These are phyloP conservation scores for Candida koratica DNA, from an alignment of 805 yeast genomes.

Conservation along the genomic window DNA sequence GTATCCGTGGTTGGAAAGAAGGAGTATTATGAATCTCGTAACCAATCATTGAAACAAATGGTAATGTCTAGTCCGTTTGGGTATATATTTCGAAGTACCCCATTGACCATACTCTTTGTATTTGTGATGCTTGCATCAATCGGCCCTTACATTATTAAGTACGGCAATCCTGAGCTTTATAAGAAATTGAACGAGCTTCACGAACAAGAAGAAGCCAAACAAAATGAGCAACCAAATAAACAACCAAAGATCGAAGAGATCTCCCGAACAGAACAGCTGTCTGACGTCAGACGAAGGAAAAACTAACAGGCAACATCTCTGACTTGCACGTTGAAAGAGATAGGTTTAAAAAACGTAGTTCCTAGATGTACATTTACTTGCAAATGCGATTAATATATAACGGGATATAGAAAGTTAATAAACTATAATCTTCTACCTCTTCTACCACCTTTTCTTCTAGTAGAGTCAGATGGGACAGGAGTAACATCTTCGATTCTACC, in stretches of 20 bases:
- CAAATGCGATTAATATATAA: constrained; percentile 12
- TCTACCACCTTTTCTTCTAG: constrained; percentile 99
- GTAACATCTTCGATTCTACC: constrained; percentile 99
- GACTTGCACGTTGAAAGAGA: too few species aligned
- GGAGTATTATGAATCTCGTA: constrained; percentile 33
- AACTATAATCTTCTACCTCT: constrained; percentile 99
- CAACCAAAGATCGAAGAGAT: constrained; percentile 8
- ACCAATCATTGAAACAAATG: constrained; percentile 29
- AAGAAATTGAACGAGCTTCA: constrained; percentile 23
- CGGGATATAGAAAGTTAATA: constrained; percentile 10
- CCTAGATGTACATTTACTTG: constrained; percentile 18
- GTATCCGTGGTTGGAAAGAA: constrained; percentile 21
- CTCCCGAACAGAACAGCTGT: background rate
- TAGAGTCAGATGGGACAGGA: constrained; percentile 99
- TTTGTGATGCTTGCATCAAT: constrained; percentile 26
- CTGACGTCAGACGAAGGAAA: constrained; percentile 5
- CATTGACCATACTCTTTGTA: constrained; percentile 33
- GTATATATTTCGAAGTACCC: constrained; percentile 32
- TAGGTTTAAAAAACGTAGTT: too few species aligned
- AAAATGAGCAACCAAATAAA: background rate
- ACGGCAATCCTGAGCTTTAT: constrained; percentile 37
- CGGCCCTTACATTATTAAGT: constrained; percentile 29
- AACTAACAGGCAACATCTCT: too few species aligned
- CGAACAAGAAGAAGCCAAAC: constrained; percentile 8
- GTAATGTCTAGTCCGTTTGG: constrained; percentile 41